A percentile compares a stretch with the other conserved stretches of the same genome.
Evolutionary conservation across 2,329 filamentous ascomycete species (phyloP).

Genomic region (Phyllosticta capitalensis): DNA sequence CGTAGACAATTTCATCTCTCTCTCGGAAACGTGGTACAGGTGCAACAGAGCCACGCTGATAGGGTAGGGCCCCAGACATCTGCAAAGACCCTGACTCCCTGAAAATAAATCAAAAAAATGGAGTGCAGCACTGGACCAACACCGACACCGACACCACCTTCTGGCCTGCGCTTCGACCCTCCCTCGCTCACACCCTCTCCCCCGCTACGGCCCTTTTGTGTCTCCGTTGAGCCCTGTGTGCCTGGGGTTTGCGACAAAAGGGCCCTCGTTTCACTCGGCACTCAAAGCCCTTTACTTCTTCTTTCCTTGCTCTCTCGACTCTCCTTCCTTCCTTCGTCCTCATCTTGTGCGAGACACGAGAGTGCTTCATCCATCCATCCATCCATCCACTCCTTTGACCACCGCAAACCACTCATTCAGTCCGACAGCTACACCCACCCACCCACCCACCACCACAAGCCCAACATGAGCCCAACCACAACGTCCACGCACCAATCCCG

Average conservation of each 20-base stretch:
- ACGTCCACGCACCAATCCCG: conserved; percentile 18
- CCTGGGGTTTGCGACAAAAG: not conserved
- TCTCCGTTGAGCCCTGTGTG: not conserved
- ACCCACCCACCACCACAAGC: not conserved
- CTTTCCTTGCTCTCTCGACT: not conserved
- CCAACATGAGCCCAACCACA: conserved; percentile 1
- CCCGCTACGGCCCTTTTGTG: not conserved
- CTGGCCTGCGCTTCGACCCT: too few relatives aligned
- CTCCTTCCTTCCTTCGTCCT: not conserved
- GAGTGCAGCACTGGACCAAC: not conserved
- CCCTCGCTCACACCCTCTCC: too few relatives aligned
- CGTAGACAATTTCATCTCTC: too few relatives aligned
- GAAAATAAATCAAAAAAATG: not conserved
- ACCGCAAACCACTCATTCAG: not conserved
- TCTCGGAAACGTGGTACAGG: not conserved
- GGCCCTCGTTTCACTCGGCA: not conserved
- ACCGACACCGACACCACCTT: not conserved
- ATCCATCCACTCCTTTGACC: not conserved
- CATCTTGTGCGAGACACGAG: not conserved
- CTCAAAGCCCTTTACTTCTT: not conserved
- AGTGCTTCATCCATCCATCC: not conserved
- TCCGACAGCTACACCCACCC: not conserved
- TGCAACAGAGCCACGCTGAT: not conserved
- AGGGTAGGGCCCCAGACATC: not conserved
- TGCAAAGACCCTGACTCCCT: not conserved